A percentile compares a stretch with the other conserved stretches of the same genome.
Conservation (phyloP, 2,329 filamentous ascomycete genomes). For the Neofusicoccum umdonicola region DNA sequence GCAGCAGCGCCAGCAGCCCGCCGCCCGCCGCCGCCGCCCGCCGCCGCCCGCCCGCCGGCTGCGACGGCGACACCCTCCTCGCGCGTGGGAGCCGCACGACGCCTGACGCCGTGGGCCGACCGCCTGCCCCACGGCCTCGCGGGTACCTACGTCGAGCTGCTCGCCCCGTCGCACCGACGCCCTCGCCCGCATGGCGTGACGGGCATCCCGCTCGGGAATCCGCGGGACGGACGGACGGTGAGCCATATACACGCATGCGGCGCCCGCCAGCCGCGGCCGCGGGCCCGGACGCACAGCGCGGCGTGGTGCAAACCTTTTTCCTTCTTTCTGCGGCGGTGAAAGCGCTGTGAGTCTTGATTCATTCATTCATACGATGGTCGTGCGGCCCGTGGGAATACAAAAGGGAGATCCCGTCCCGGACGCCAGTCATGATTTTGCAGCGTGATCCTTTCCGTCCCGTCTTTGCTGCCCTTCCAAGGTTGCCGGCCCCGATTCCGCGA, state of each 20-base stretch:
- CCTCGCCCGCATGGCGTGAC: constrained; percentile 1
- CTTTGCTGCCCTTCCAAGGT: neutral
- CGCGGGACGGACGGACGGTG: neutral
- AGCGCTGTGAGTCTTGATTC: constrained; percentile 11
- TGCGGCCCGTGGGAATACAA: constrained; percentile 16
- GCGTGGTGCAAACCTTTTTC: neutral
- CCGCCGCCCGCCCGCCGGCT: no score
- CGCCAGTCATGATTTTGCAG: constrained; percentile 8
- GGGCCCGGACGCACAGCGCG: neutral
- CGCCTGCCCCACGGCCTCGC: neutral
- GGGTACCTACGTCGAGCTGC: constrained; percentile 9
- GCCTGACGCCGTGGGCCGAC: neutral
- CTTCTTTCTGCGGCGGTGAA: neutral
- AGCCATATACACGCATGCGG: neutral
- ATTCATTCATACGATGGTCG: constrained; percentile 10
- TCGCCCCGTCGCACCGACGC: neutral
- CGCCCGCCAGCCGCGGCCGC: neutral
- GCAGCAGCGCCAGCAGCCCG: no score
- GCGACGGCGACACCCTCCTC: no score
- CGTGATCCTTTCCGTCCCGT: constrained; percentile 8
- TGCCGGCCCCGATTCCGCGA: constrained; percentile 11
- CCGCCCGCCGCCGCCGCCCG: no score
- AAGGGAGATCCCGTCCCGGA: constrained; percentile 12
- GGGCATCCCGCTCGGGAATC: constrained; percentile 1
- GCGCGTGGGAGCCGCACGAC: neutral